Base-by-base conservation (phyloP, 2,329 filamentous ascomycete genomes). In the Leptographium flavum region DNA sequence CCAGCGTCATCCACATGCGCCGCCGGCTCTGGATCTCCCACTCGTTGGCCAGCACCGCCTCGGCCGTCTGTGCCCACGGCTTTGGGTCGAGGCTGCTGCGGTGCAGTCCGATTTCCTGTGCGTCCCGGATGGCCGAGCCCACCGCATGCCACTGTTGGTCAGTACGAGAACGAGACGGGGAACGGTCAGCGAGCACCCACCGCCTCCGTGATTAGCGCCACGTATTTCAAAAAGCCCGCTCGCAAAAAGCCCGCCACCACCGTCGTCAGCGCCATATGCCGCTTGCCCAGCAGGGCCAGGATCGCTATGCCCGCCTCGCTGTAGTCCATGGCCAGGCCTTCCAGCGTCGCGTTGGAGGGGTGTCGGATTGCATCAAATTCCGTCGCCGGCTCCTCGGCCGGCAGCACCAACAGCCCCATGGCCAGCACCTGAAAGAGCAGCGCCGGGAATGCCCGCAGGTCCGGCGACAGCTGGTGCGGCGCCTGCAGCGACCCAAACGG, bases 31-130 rank as follows among this genome's bases (percentile, higher is more conserved):
- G 69, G 22, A 76, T 67, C 39, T 67, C 59, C 76, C 76, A 80
- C 51, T 76, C 65, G 47, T 72, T 75, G 48, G 74, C 68, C 15
- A 77, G 58, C 2, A 70, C 59, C 28, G 67, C 66, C 47, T 73
- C 71, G 5, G 66, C 57, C 33, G 64, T 67, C 33, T 65, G 58
- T 31, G 67, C 59, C 14, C 57, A 60, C 3, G 71, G 68, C 41
- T 67, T 66, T 0, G 71, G 71, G 50, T 76, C 72, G 25, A 69
- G 58, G 31, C 61, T 64, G 49, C 74, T 69, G 13, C 69, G 65
- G 51, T 81, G 71, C 53, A 81, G 61, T 13, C 75, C 76, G 35
- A 80, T 68, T 52, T 79, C 76, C 54, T 80, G 76, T 0, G 74
- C 76, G 54, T 80, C 75, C 35, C 73, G 64, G 45, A 80, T 77